Evolutionary conservation across 257 asterid species (phyloP), one percentile per base, ranked within the genome.

Genomic region (Paraleonurus japonicus): DNA sequence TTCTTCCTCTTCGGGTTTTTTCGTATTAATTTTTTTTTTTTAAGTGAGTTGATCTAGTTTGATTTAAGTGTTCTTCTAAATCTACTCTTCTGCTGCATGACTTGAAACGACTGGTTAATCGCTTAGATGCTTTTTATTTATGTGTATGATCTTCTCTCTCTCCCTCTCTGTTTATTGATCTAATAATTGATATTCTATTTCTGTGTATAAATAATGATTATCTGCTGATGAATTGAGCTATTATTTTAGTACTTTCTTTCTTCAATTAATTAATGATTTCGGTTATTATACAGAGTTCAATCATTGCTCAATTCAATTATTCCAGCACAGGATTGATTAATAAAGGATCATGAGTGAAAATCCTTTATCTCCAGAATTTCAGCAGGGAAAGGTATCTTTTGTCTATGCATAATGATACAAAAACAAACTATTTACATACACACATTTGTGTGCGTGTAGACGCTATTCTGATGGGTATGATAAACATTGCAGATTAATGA

Each of bases 401-500:
- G 1, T 43, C 17, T 43, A 13, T 43, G 1, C 19, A 43, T 9
- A 41, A 41, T 32, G 37, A 32, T 32, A 41, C 48, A 41, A 1
- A 41, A 11, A 32, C 7, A 32, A 32, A 32, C 28, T 32, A 53
- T 30, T 22, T 55, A 17, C 63, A 19, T 43, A 32, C 32, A 9
- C 30, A 9, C 43, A 27, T 13, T 2, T 43, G 51, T 12, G 51
- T n/a, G 43, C 9, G 2, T 47, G 2, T 51, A 35, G 20, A 4
- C 26, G 4, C 20, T 28, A 1, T 54, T 47, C 20, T 43, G 50
- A 55, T 70, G 59, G 27, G 19, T 39, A 33, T n/a, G 60, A 23
- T 20, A 16, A 35, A 32, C 79, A 33, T n/a, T 73, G 85, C 86
- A 94, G 98, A 86, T 95, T 75, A 75, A 81, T 51, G 97, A 92